Evolutionary conservation across 768 basidiomycete genomes (phyloP), one percentile per base, ranked within the genome.

Genomic region (Hericium rajendrae): DNA sequence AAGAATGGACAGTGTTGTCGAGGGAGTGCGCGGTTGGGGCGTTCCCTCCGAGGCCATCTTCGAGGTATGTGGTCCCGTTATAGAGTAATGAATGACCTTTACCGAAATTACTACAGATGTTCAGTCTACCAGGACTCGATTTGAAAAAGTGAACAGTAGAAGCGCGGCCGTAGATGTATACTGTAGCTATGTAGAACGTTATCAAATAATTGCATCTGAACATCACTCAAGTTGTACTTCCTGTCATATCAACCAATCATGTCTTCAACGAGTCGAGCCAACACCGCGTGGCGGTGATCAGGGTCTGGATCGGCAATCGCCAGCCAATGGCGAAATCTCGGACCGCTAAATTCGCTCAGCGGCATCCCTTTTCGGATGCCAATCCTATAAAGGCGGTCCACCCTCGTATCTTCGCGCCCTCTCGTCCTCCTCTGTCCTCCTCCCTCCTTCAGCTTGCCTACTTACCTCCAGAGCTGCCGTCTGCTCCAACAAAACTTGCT

Each of bases 41-140:
- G 77, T 78, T 2, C 81, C 83, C 0, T 75, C 82, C 1, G 85
- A 88, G 66, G 70, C 76, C 18, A 80, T 85, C 18, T 85, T 76
- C 58, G 83, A 86, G 77, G 83, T 83, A 57, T 59, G 73, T 56
- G 10, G 48, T 39, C 24, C 26, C 37, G 10, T 53, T 53, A n/a
- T 32, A 13, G 32, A 51, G 16, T 46, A 28, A 10, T 51, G 22
- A 16, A 22, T n/a, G 37, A 50, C 38, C 12, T 32, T 5, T 32
- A 2, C 32, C 6, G 32, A 32, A 32, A 10, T 6, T 32, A 8
- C 1, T 57, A 38, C 61, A 80, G 78, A 81, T 82, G 80, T 82
- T 82, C 62, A 73, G 71, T 37, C 65, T 83, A 38, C 81, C 80
- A 10, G 78, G 79, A 0, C 59, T 80, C 37, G 61, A 68, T 46